These are phyloP conservation scores for Fusarium sublunatum DNA, from an alignment of 2,329 filamentous ascomycete genomes.

Conservation along the genomic window DNA sequence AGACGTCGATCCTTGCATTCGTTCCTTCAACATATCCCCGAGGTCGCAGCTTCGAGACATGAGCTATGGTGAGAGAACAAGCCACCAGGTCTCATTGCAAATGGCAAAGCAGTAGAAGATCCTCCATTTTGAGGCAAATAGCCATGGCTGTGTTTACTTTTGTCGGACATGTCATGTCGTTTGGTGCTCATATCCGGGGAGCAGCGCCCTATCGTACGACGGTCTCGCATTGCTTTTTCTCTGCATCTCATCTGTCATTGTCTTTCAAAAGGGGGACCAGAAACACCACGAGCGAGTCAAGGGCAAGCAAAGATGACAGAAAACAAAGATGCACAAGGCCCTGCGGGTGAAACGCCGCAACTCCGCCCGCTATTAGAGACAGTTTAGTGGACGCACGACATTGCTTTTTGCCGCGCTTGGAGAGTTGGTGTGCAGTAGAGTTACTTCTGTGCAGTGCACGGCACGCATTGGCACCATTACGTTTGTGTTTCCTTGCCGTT, in stretches of 20 bases:
- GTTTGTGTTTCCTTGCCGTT: constrained; percentile 13
- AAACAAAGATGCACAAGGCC: constrained; percentile 8
- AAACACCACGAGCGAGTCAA: constrained; percentile 2
- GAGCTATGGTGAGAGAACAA: constrained; percentile 27
- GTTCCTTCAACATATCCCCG: constrained; percentile 10
- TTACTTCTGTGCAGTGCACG: constrained; percentile 18
- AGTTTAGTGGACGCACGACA: too few relatives aligned
- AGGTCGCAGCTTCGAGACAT: constrained; percentile 2
- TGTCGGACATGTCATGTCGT: constrained; percentile 14
- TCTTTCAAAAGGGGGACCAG: constrained; percentile 12
- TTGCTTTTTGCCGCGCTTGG: constrained; percentile 35
- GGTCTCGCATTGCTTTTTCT: constrained; percentile 32
- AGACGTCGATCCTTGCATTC: constrained; percentile 27
- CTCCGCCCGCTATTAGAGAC: constrained; percentile 4
- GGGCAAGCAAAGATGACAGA: constrained; percentile 4
- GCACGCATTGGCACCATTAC: constrained; percentile 31
- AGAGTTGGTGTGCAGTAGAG: constrained; percentile 16
- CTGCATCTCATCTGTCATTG: neutral
- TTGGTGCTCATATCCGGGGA: constrained; percentile 19
- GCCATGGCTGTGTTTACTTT: constrained; percentile 23
- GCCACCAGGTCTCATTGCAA: constrained; percentile 24
- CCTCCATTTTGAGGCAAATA: constrained; percentile 10
- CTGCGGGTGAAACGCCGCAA: constrained; percentile 13
- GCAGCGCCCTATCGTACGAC: constrained; percentile 30
- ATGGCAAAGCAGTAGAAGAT: constrained; percentile 7